Evolutionary conservation across 192 early-diverging fungal species (phyloP), one percentile per base, ranked within the genome.

Genomic region (Linnemannia hyalina): DNA sequence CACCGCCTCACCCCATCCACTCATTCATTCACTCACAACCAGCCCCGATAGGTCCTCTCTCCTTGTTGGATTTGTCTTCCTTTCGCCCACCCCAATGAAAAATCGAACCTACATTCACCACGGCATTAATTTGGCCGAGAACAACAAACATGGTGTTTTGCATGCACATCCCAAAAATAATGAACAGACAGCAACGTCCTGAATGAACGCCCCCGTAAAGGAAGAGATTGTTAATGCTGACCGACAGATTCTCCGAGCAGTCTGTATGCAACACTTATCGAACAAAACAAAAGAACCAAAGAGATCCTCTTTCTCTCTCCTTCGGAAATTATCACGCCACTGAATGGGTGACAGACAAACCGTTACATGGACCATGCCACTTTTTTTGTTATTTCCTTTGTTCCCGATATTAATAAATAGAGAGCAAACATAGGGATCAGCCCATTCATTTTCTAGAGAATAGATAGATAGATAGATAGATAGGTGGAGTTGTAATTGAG

Each of bases 251-350:
- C 57, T 60, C 57, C 57, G 57, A 60, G 57, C 5, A 23, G 4
- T 23, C 6, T 23, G 22, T 23, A 20, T 55, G 52, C 52, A 55
- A 23, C 13, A 13, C 55, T 57, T n/a, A 57, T 26, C 55, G 1
- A 32, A 65, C 60, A 65, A 65, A 22, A 32, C 60, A 65, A 65
- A 65, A 65, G 9, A 7, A 57, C 23, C 55, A 26, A 57, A 18
- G 3, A 23, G n/a, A 26, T 6, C 55, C 55, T 26, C n/a, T 6
- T 3, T 15, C 44, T 6, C 55, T 18, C 55, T 60, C 55, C 55
- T 32, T 15, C 60, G 60, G 60, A 65, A 65, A 65, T 65, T 65
- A 65, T 65, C 60, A 65, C 60, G 60, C 60, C 60, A 65, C 60
- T 65, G 60, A 20, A 52, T 15, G 15, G 9, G 29, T 32, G 26